Conservation (phyloP, 352 stramenopile genomes). For the Phytopythium helicoides region DNA sequence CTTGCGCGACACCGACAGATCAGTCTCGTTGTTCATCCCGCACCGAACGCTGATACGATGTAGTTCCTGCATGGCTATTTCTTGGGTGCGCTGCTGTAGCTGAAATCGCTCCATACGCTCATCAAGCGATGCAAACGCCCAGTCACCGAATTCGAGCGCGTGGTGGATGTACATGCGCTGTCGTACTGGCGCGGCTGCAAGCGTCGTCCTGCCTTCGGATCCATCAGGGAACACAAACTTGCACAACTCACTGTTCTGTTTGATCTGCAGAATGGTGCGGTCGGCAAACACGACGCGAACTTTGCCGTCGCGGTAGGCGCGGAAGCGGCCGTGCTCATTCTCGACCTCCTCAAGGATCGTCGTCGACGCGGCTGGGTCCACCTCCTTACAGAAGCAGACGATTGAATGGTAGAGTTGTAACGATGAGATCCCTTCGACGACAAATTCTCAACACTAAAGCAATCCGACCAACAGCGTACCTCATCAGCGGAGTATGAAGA, state of each 20-base stretch:
- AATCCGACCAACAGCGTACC: no score
- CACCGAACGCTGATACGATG: conserved; percentile 44
- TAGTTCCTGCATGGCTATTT: conserved; percentile 30
- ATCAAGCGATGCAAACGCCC: conserved; percentile 40
- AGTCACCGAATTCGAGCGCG: conserved; percentile 54
- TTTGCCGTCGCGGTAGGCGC: no score
- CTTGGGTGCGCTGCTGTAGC: conserved; percentile 25
- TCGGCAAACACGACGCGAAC: conserved; percentile 67
- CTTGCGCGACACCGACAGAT: no score
- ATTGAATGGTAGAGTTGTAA: no score
- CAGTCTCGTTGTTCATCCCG: conserved; percentile 34
- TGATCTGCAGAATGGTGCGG: conserved; percentile 67
- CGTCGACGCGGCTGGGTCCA: no score
- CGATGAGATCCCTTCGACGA: no score
- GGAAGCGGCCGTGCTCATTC: conserved; percentile 59
- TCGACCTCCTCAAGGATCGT: conserved; percentile 35
- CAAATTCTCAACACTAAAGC: no score
- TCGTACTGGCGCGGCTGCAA: conserved; percentile 28
- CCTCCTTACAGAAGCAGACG: no score
- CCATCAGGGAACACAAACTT: conserved; percentile 57
- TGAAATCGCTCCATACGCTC: conserved; percentile 44
- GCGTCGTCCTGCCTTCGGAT: conserved; percentile 28
- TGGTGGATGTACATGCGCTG: conserved; percentile 52
- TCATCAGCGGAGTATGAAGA: no score
- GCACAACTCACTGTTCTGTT: conserved; percentile 30